These are phyloP conservation scores for Suillus bovinus DNA, from an alignment of 768 basidiomycete genomes.

Conservation along the genomic window DNA sequence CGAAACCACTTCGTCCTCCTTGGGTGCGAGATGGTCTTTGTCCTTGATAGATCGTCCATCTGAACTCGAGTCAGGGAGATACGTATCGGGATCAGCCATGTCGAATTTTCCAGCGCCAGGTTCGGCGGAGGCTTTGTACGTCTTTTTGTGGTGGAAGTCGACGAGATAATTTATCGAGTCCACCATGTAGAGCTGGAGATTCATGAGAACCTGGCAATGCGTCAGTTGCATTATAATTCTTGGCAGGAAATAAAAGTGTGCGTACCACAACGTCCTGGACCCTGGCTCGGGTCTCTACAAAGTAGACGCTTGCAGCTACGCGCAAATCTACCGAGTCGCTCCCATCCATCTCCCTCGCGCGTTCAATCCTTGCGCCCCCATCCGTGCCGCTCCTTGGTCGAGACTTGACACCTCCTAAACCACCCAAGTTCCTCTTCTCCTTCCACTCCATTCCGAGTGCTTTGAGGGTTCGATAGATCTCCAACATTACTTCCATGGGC, in stretches of 20 bases:
- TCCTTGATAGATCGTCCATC: constrained; percentile 60
- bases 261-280: constrained; percentile 91
- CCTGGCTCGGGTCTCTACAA: constrained; percentile 89
- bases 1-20: constrained; percentile 66
- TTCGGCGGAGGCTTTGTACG: constrained; percentile 75
- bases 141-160: constrained; percentile 97
- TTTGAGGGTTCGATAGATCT: constrained; percentile 93
- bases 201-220: constrained; percentile 80
- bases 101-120: constrained; percentile 72
- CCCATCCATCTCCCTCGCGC: constrained; percentile 63
- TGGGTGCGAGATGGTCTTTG: constrained; percentile 41
- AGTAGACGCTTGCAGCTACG: constrained; percentile 79
- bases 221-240: constrained; percentile 6
- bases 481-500: constrained; percentile 99
- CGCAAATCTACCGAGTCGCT: constrained; percentile 59
- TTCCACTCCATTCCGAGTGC: constrained; percentile 97
- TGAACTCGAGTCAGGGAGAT: constrained; percentile 48
- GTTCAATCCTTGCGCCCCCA: constrained; percentile 52
- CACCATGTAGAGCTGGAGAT: constrained; percentile 95
- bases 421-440: constrained; percentile 79
- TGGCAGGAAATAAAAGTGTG: constrained; percentile 1
- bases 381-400: constrained; percentile 35
- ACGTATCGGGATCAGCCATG: constrained; percentile 42
- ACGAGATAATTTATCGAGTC: constrained; percentile 96
- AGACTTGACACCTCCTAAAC: constrained; percentile 55